Evolutionary conservation across 345 rosid species (phyloP), one percentile per base, ranked within the genome.

Genomic region (Populus simonii): DNA sequence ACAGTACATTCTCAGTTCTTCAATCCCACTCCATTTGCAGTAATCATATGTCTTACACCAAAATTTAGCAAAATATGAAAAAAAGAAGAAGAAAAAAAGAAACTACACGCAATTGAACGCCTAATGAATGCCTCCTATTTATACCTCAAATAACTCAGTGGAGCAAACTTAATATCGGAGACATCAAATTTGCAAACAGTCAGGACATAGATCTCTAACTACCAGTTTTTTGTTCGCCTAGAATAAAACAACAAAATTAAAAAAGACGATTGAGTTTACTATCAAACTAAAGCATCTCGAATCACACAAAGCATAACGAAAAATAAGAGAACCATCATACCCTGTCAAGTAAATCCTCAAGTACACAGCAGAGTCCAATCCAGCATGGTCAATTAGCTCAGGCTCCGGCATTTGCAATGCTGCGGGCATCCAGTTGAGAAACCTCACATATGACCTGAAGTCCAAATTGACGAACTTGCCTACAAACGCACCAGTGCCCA

Each of bases 361-460:
- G 77, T 91, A 95, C 79, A 93, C 89, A 70, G 89, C 96, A 27
- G 98, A 93, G 84, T 95, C 99, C 80, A 93, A 83, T 16, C 99
- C 99, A 0, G 97, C 98, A 65, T 95, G 99, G 69, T 93, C 90
- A 39, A 90, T 89, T 33, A 95, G 87, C 84, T 95, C 99, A 53
- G 91, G 94, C 80, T 95, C 99, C 8, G 99, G 98, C 98, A 93
- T 93, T 81, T 85, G 90, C 66, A 95, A 72, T 1, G 99, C 99
- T 29, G 84, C 94, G 16, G 95, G 96, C 97, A 95, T 95, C 99
- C 99, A 95, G 76, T 80, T 90, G 65, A 95, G 86, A 82, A 95
- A 95, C 73, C 82, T 88, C 35, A 82, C 22, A 78, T 95, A 95
- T 8, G 92, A 90, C 71, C 89, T 80, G 72, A 93, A 86, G 86